Conservation (phyloP, 306 rosid species). For the Ceratonia siliqua region DNA sequence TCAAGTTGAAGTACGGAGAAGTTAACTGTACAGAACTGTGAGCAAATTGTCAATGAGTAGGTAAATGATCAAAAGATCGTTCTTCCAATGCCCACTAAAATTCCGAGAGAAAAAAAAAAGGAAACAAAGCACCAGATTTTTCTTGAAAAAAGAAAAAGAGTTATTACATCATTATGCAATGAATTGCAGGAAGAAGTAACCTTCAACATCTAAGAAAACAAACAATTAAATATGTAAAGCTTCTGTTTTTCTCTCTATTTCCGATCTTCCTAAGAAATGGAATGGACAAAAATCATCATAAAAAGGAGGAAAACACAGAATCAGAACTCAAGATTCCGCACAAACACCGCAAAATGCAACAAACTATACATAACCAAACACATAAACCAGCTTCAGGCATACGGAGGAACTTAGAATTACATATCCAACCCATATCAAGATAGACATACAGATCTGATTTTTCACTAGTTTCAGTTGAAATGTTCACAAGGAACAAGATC, state of each 20-base stretch:
- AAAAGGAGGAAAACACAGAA: background rate
- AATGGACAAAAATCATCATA: background rate
- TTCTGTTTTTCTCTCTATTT: background rate
- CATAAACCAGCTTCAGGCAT: slow-evolving; percentile 28
- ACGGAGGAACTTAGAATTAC: background rate
- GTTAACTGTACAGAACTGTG: background rate
- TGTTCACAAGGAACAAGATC: slow-evolving; percentile 38
- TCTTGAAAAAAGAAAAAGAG: background rate
- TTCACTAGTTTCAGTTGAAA: slow-evolving; percentile 21
- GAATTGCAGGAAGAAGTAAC: background rate
- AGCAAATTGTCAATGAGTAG: slow-evolving; percentile 6
- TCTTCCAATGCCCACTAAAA: background rate
- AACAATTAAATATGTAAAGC: background rate
- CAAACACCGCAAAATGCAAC: slow-evolving; percentile 21
- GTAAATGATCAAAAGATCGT: slow-evolving; percentile 13
- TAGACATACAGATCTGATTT: slow-evolving; percentile 40
- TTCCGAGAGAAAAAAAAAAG: background rate
- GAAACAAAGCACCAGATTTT: background rate
- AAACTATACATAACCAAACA: slow-evolving; percentile 21
- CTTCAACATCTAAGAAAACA: slow-evolving; percentile 1
- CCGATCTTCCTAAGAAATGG: slow-evolving; percentile 5
- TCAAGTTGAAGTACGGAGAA: background rate
- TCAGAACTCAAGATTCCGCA: slow-evolving; percentile 4
- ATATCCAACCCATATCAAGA: slow-evolving; percentile 8
- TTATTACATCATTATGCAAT: background rate